phyloP scores from a whole-genome alignment of 1,139 yeast species.

The Barnettozyma hawaiiensis region DNA sequence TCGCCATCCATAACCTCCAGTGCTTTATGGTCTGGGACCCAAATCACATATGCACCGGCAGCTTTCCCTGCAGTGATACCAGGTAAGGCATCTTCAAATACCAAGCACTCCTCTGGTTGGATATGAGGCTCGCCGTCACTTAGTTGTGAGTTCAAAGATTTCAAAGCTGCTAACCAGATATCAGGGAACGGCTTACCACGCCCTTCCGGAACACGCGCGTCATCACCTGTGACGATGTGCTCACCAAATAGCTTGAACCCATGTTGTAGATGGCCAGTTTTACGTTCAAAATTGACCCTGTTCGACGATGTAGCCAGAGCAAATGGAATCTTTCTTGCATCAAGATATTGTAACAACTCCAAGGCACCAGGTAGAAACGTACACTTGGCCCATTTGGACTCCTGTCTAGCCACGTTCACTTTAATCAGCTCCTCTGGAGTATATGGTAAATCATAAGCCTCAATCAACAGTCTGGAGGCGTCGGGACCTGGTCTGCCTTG shows the following conservation, averaged over 20 bases:
- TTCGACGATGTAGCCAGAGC: conserved; percentile 92
- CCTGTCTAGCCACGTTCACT: conserved; percentile 50
- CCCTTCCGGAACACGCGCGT: conserved; percentile 71
- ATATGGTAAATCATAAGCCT: conserved; percentile 60
- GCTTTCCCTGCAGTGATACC: conserved; percentile 81
- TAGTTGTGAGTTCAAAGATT: conserved; percentile 45
- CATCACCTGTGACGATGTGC: conserved; percentile 84
- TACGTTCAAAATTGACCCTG: conserved; percentile 49
- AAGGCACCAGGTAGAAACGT: conserved; percentile 79
- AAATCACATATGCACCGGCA: conserved; percentile 79
- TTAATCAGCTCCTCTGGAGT: conserved; percentile 54
- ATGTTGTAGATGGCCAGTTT: conserved; percentile 61
- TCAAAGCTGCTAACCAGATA: conserved; percentile 81
- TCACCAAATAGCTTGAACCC: conserved; percentile 60
- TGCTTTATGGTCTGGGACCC: conserved; percentile 88
- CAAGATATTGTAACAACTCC: conserved; percentile 54
- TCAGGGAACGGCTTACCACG: conserved; percentile 92
- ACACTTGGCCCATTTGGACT: conserved; percentile 54
- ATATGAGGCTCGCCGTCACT: conserved; percentile 36
- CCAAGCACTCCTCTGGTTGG: conserved; percentile 69
- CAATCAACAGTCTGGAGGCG: conserved; percentile 55
- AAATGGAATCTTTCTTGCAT: conserved; percentile 54
- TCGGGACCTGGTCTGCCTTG: conserved; percentile 89
- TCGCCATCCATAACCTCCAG: conserved; percentile 39
- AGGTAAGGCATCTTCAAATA: conserved; percentile 92